Percentiles rank a stretch among this genome's conserved stretches.
These are phyloP conservation scores for Hordeum vulgare DNA, from an alignment of 176 grass and related monocot species.

Conservation along the genomic window MorexV3_pseudomolecules_assembly NC_058523.1:465737663-465738162, in stretches of 20 bases:
- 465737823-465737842: neutral
- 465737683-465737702: neutral
- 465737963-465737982: neutral
- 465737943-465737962: neutral
- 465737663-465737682: neutral
- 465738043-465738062: no score
- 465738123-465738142: no score
- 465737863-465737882: neutral
- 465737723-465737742: neutral
- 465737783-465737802: conserved; percentile 11
- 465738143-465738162: no score
- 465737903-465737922: neutral
- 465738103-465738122: no score
- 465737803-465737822: neutral
- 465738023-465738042: no score
- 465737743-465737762: neutral
- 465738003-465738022: no score
- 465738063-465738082: no score
- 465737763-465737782: conserved; percentile 5
- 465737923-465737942: neutral
- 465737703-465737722: neutral
- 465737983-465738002: neutral
- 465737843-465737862: neutral
- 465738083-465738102: no score
- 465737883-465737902: neutral